Conservation (phyloP, 1,284 basidiomycete genomes). For the Meira miltonrushii region DNA sequence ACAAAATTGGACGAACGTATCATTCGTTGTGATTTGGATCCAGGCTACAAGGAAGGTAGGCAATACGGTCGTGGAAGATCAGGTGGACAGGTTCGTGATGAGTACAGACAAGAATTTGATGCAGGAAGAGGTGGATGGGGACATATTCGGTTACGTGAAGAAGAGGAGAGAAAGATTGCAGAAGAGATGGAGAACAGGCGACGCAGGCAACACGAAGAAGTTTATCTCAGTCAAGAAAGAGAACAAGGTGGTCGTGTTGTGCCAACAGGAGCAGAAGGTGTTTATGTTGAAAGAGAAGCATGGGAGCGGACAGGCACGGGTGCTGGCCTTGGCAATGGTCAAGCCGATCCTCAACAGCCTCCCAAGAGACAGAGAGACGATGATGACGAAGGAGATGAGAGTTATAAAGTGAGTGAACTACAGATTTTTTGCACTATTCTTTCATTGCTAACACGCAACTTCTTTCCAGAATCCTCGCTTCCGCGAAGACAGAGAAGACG, state of each 20-base stretch:
- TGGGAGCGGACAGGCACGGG: conserved; percentile 13
- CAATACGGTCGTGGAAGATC: conserved; percentile 96
- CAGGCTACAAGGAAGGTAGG: conserved; percentile 93
- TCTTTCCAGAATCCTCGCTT: conserved; percentile 51
- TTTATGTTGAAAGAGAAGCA: conserved; percentile 43
- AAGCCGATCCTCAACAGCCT: conserved; percentile 23
- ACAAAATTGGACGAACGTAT: conserved; percentile 99
- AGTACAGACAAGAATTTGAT: conserved; percentile 95
- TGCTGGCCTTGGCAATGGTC: conserved; percentile 14
- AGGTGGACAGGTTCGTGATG: conserved; percentile 87
- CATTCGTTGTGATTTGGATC: conserved; percentile 93
- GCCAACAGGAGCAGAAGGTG: conserved; percentile 54
- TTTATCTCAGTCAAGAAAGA: conserved; percentile 75
- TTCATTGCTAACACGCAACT: background rate
- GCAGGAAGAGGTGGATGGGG: conserved; percentile 82
- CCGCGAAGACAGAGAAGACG: conserved; percentile 50
- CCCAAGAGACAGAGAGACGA: conserved; percentile 10
- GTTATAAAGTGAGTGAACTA: conserved; percentile 14
- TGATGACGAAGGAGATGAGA: conserved; percentile 13
- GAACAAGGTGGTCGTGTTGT: conserved; percentile 75
- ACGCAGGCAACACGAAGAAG: conserved; percentile 70
- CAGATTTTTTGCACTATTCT: conserved; percentile 4
- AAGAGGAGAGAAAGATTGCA: conserved; percentile 68
- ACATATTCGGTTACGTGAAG: conserved; percentile 55
- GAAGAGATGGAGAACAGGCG: conserved; percentile 71